These are phyloP conservation scores for Syzygium aqueum DNA, from an alignment of 345 rosid genomes.

Conservation along the genomic window DNA sequence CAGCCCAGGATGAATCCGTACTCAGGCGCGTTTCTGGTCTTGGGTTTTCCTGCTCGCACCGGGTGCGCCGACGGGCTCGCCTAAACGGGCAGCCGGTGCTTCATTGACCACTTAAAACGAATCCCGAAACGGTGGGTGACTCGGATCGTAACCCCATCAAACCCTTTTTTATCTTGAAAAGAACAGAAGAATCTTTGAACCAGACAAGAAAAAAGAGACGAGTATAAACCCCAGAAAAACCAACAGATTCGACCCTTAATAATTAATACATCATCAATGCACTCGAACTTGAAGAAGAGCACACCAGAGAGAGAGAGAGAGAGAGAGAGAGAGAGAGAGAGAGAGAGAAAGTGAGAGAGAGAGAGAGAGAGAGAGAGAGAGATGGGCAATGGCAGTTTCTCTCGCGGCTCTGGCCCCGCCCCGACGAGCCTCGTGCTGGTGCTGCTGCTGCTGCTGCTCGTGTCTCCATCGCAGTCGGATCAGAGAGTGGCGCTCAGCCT, in stretches of 20 bases:
- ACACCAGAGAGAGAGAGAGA: not conserved
- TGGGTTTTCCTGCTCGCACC: not conserved
- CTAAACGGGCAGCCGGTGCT: not conserved
- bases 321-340: not conserved
- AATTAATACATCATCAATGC: not conserved
- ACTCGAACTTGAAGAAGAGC: not conserved
- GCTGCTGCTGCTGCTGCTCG: not conserved
- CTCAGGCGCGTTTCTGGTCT: not conserved
- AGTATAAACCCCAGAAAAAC: not conserved
- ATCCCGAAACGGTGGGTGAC: not conserved
- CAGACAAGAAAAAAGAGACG: not conserved
- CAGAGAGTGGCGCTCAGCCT: constrained; percentile 46
- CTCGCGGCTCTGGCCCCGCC: not conserved
- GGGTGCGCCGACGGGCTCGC: not conserved
- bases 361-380: not conserved
- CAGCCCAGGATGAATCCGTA: not conserved
- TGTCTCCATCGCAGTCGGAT: not conserved
- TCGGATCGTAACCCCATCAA: not conserved
- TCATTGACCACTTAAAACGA: not conserved
- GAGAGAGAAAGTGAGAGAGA: not conserved
- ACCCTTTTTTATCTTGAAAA: not conserved
- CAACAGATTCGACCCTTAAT: not conserved
- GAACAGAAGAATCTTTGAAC: not conserved
- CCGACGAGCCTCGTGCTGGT: not conserved
- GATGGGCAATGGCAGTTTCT: not conserved